Evolutionary conservation across 768 basidiomycete genomes (phyloP).

Genomic region (Chalciporus chontae): DNA sequence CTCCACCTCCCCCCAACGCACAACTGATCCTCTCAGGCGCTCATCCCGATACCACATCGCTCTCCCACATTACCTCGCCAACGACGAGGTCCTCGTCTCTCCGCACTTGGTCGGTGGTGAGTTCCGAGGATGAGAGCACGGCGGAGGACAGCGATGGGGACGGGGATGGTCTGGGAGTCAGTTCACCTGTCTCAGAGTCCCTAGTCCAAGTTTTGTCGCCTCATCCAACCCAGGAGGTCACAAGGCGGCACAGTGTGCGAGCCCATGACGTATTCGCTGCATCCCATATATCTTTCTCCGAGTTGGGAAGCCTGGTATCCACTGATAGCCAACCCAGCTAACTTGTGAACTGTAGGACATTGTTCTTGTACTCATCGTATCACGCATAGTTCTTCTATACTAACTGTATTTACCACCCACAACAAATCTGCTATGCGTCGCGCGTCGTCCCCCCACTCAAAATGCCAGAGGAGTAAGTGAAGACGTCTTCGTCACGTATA

Average conservation of each 20-base stretch:
- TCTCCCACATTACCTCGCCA: background rate
- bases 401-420: background rate
- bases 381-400: background rate
- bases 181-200: slow-evolving; percentile 8
- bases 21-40: slow-evolving; percentile 1
- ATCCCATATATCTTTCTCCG: slow-evolving; percentile 26
- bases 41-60: background rate
- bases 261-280: slow-evolving; percentile 23
- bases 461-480: slow-evolving; percentile 17
- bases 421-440: background rate
- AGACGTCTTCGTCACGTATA: slow-evolving; percentile 56
- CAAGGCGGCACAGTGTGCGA: slow-evolving; percentile 19
- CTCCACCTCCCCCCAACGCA: slow-evolving; percentile 4
- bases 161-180: background rate
- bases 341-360: background rate
- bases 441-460: background rate
- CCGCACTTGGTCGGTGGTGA: background rate
- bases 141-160: background rate
- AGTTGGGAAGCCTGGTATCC: slow-evolving; percentile 24
- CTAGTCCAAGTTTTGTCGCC: slow-evolving; percentile 22
- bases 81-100: background rate
- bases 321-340: slow-evolving; percentile 1
- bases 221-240: slow-evolving; percentile 1
- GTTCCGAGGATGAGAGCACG: background rate
- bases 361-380: background rate